Evolutionary conservation across 1,139 yeast species (phyloP).

Genomic region (Kodamaea anthophila): DNA sequence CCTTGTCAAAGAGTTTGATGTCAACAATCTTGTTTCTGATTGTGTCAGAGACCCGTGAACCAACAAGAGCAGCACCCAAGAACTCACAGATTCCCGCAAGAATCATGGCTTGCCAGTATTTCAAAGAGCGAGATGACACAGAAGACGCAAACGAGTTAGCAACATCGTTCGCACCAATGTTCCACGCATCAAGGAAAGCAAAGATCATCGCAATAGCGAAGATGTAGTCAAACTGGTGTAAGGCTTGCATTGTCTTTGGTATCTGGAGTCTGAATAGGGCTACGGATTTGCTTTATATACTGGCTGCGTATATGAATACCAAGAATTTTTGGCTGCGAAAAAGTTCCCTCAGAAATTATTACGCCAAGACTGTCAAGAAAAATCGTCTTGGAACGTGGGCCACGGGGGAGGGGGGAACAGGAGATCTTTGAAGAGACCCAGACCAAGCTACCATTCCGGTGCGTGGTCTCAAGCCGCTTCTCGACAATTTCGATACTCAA

Average conservation of each 20-base stretch:
- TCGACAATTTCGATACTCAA: too few relatives aligned
- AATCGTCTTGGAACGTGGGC: slow-evolving; percentile 3
- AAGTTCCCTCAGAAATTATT: slow-evolving; percentile 1
- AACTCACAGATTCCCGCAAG: slow-evolving; percentile 66
- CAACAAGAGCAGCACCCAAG: slow-evolving; percentile 69
- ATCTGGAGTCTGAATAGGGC: too few relatives aligned
- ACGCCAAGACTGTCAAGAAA: slow-evolving; percentile 2
- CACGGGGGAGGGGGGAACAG: too few relatives aligned
- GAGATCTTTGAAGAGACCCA: too few relatives aligned
- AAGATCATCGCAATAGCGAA: slow-evolving; percentile 63
- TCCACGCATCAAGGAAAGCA: slow-evolving; percentile 77
- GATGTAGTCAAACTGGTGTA: slow-evolving; percentile 58
- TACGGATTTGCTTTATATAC: slow-evolving; percentile 4
- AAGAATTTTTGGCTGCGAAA: slow-evolving; percentile 9
- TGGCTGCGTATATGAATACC: slow-evolving; percentile 6
- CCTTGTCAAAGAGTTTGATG: slow-evolving; percentile 43
- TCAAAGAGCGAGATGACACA: slow-evolving; percentile 61
- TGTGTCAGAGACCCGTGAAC: slow-evolving; percentile 65
- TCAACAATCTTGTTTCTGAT: slow-evolving; percentile 59
- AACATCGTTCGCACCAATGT: slow-evolving; percentile 80
- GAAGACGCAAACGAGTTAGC: slow-evolving; percentile 77
- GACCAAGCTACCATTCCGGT: too few relatives aligned
- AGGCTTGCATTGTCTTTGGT: slow-evolving; percentile 17
- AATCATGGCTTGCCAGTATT: slow-evolving; percentile 71
- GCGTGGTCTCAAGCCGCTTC: too few relatives aligned